phyloP scores from a whole-genome alignment of 1,284 basidiomycete species.

The Boletellus sp. region DNA sequence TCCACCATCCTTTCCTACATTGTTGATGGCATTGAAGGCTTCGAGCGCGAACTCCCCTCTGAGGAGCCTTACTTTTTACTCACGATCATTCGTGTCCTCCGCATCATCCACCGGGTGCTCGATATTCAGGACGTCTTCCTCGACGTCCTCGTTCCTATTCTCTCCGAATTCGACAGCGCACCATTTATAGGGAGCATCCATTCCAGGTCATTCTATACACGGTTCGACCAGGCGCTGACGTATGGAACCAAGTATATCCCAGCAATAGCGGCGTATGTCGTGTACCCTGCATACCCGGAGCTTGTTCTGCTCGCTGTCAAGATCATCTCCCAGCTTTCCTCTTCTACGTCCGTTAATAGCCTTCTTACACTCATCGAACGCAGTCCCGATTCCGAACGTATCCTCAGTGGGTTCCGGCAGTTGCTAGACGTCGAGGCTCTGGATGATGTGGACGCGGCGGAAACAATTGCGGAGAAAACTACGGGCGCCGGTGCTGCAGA shows the following conservation, averaged over 20 bases:
- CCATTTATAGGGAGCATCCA: constrained; percentile 52
- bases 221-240: constrained; percentile 79
- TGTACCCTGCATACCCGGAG: constrained; percentile 69
- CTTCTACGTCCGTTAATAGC: constrained; percentile 56
- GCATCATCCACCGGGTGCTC: constrained; percentile 80
- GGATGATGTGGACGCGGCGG: constrained; percentile 57
- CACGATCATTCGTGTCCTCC: constrained; percentile 77
- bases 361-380: constrained; percentile 80
- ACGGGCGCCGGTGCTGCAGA: constrained; percentile 72
- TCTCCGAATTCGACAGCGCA: constrained; percentile 62
- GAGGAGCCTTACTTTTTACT: constrained; percentile 70
- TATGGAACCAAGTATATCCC: constrained; percentile 77
- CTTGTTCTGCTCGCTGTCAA: constrained; percentile 79
- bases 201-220: constrained; percentile 66
- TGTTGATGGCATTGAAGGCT: constrained; percentile 71
- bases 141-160: constrained; percentile 81
- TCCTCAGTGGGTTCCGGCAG: constrained; percentile 75
- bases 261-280: constrained; percentile 79
- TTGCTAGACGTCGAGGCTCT: constrained; percentile 63
- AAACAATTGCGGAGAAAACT: constrained; percentile 54
- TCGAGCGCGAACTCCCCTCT: constrained; percentile 66
- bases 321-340: constrained; percentile 70
- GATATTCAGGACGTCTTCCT: constrained; percentile 88
- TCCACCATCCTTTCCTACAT: constrained; percentile 73
- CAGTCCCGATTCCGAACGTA: constrained; percentile 82